Base-by-base conservation (phyloP, 345 rosid genomes). In the Laguncularia racemosa region DNA sequence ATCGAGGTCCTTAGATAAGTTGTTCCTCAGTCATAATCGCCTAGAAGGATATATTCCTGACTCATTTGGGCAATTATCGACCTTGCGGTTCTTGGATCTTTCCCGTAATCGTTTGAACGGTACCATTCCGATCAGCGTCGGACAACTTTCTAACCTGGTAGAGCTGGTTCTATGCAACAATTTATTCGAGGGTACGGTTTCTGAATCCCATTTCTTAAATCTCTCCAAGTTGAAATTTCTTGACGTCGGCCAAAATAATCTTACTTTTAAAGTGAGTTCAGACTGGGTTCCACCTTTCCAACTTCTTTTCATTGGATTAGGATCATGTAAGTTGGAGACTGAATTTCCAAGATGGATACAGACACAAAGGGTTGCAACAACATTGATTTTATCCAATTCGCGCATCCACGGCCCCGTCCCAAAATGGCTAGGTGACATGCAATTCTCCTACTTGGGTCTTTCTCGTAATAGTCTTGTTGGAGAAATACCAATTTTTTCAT, bases 391-490 rank as follows among this genome's bases (percentile, higher is more conserved):
- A 19, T 55, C 40, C 18, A 17, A 55, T 2, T 6, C 58, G 16
- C 17, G 19, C 16, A 55, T 55, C 46, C 15, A 13, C 1, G 58
- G 46, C 10, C 45, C 58, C 13, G 15, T 55, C 15, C 58, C 58
- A 12, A 43, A 55, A 55, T 55, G 58, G 58, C 7, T 55, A 10
- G 47, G 46, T 15, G 43, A 55, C 18, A 55, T 9, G 79, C 70
- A 14, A 21, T n/a, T 2, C 33, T 67, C 28, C 5, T 23, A 23
- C 28, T 33, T 33, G 6, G 40, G 7, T 33, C 40, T 33, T 33
- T 33, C 40, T 9, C 10, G 7, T 33, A 33, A 33, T 9, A 6
- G 40, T 23, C 28, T 23, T 1, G 40, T 33, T 33, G 40, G 40
- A 6, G 40, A 33, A 33, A 6, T 33, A 33, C 6, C 40, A 33